Evolutionary conservation across 331 rosid genomes (phyloP), one percentile per base, ranked within the genome.

Genomic region (Malus hybrid): DNA sequence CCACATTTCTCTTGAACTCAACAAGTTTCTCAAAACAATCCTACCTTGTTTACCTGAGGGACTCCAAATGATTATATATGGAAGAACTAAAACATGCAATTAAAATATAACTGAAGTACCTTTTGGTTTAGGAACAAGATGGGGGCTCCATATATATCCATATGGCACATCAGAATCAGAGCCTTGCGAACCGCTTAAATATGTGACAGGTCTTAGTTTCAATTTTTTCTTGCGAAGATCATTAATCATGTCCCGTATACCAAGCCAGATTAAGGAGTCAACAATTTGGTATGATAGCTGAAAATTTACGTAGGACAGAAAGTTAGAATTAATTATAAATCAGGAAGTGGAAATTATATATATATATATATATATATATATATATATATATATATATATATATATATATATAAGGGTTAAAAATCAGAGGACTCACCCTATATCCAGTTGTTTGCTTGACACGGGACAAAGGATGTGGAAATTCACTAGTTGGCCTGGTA

Each of bases 121-220:
- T 89, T 90, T 94, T 73, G 99, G 99, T 86, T 94, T 94, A 75
- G 99, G 99, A 79, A 92, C 99, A 79, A 94, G 97, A 82, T 94
- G 96, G 68, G 99, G 97, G 86, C 99, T 94, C 97, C 99, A 94
- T 71, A 94, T 94, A 78, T 94, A 94, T 65, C 97, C 99, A 88
- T 95, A 87, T 19, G 99, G 99, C 71, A 94, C 83, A 81, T 92
- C 93, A 72, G 86, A 73, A 53, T 92, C 96, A 32, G 89, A 92
- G 80, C 96, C 93, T 73, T 94, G 99, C 56, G 97, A 94, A 74
- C 99, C 99, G 84, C 99, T 94, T 86, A 94, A 90, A 82, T 94
- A 94, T 28, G 99, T 92, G 73, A 92, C 96, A 4, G 97, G 99
- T 77, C 99, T 90, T 33, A 94, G 86, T 80, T 84, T 92, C 88